These are phyloP conservation scores for Termitomyces titanicus DNA, from an alignment of 768 basidiomycete species.

Conservation along the genomic window DNA sequence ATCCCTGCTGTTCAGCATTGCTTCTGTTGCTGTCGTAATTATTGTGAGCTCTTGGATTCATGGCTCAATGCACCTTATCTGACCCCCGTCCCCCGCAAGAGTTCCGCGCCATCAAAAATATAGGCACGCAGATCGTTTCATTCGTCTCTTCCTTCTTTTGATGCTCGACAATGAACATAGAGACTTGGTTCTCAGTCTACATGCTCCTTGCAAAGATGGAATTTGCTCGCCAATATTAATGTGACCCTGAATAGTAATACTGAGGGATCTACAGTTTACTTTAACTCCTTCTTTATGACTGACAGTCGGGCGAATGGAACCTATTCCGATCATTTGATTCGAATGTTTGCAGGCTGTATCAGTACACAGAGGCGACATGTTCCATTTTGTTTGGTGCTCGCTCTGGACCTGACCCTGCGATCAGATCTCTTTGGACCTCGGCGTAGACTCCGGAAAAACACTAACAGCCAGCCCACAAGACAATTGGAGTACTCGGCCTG, in stretches of 20 bases:
- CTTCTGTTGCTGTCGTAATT: background rate
- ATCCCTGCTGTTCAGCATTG: no score
- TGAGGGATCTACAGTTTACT: background rate
- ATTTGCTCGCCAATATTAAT: no score
- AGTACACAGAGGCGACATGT: background rate
- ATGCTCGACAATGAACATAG: background rate
- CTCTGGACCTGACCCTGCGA: background rate
- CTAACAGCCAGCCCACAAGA: background rate
- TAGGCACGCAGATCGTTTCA: background rate
- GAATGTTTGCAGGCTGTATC: no score
- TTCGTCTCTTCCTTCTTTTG: background rate
- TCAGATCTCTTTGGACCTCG: background rate
- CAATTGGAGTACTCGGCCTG: background rate
- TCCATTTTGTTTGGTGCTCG: background rate
- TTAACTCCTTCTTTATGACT: background rate
- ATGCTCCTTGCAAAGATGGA: background rate
- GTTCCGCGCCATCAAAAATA: background rate
- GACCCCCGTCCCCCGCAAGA: no score
- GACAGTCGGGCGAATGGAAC: no score
- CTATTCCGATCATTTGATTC: no score
- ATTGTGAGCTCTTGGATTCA: background rate
- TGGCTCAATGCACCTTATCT: background rate
- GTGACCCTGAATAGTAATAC: no score
- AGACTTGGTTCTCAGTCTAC: background rate
- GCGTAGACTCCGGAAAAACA: background rate